Percentiles rank a stretch among this genome's conserved stretches.
Conservation (phyloP, 1,284 basidiomycete genomes). For the Xerocomus alliaceus region DNA sequence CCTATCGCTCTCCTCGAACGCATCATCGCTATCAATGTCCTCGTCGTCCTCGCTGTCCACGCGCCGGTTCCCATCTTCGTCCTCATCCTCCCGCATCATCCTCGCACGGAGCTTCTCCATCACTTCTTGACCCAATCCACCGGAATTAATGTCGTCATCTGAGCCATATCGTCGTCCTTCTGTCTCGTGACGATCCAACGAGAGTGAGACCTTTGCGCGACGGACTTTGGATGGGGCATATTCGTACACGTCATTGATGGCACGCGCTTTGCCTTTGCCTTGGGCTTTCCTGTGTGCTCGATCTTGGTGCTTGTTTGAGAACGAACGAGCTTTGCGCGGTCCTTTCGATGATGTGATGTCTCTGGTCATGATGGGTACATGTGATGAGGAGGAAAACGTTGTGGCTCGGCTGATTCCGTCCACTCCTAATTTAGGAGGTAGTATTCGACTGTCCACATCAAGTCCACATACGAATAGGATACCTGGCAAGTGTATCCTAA, state of each 20-base stretch:
- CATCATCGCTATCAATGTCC: constrained; percentile 79
- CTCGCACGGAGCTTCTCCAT: constrained; percentile 51
- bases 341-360: constrained; percentile 22
- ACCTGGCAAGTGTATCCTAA: too few species aligned
- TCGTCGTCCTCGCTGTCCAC: constrained; percentile 77
- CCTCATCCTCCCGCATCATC: constrained; percentile 64
- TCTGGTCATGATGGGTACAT: constrained; percentile 27
- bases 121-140: constrained; percentile 43
- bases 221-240: constrained; percentile 61
- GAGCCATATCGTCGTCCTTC: constrained; percentile 45
- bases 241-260: constrained; percentile 65
- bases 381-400: constrained; percentile 18
- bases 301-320: constrained; percentile 13
- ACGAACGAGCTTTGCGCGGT: constrained; percentile 2
- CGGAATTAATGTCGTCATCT: constrained; percentile 48
- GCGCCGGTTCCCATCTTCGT: constrained; percentile 50
- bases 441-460: too few species aligned
- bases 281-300: constrained; percentile 22
- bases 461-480: too few species aligned
- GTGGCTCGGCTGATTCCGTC: constrained; percentile 10
- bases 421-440: constrained; percentile 31
- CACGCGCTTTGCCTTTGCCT: constrained; percentile 16
- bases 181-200: constrained; percentile 64
- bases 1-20: constrained; percentile 84
- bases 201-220: constrained; percentile 59